These are phyloP conservation scores for Arthrinium phaeospermum DNA, from an alignment of 2,329 filamentous ascomycete genomes.

Conservation along the genomic window DNA sequence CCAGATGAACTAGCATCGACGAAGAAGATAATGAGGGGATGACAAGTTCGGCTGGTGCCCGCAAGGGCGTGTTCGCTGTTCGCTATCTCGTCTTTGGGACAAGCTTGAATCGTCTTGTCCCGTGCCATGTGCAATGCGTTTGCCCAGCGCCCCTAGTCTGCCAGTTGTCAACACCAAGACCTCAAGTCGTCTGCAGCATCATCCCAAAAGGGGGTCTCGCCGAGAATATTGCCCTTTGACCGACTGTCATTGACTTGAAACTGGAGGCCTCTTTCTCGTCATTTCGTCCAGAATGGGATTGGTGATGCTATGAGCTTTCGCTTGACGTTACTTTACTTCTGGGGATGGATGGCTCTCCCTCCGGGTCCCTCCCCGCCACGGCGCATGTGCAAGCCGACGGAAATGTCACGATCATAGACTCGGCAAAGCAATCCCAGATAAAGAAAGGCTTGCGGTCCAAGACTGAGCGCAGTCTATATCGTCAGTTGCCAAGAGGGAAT, in stretches of 20 bases:
- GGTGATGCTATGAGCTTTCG: not conserved
- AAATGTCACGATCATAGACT: not conserved
- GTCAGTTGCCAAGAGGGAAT: not conserved
- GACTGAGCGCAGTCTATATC: not conserved
- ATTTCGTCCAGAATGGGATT: not conserved
- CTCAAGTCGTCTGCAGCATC: not conserved
- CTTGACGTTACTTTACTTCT: not conserved
- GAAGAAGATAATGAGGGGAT: not conserved
- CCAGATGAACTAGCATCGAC: not conserved
- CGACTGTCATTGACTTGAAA: not conserved
- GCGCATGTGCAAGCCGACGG: not conserved
- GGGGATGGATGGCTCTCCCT: not conserved
- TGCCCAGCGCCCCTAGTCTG: not conserved
- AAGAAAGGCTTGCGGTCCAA: conserved; percentile 3
- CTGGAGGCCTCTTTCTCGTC: not conserved
- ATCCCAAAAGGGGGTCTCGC: not conserved
- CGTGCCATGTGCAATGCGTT: not conserved
- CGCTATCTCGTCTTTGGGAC: not conserved
- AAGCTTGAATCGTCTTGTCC: not conserved
- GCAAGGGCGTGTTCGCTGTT: not conserved
- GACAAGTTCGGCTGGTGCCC: not conserved
- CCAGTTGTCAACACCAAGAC: not conserved
- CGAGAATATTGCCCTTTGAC: not conserved
- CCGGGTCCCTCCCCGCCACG: not conserved
- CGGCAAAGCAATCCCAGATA: not conserved